Conservation (phyloP, 1,284 basidiomycete species). For the Vanrija pseudolonga region DNA sequence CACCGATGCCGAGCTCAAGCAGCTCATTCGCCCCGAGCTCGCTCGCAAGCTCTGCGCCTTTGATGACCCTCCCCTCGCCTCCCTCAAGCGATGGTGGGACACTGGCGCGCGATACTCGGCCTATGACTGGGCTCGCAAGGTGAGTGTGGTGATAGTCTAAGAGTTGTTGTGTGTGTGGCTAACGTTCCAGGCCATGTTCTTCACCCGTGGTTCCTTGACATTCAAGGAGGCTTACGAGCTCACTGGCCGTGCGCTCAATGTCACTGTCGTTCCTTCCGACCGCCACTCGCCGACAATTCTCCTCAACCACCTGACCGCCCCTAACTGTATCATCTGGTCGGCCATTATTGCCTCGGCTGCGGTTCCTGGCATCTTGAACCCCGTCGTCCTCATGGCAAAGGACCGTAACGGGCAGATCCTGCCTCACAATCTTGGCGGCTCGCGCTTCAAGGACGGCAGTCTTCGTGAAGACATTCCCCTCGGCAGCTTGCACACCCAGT, state of each 20-base stretch:
- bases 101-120: constrained; percentile 95
- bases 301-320: constrained; percentile 92
- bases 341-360: constrained; percentile 51
- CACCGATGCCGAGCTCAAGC: constrained; percentile 80
- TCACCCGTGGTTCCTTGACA: constrained; percentile 89
- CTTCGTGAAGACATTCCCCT: constrained; percentile 90
- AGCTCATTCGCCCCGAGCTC: constrained; percentile 71
- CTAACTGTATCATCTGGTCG: constrained; percentile 67
- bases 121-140: constrained; percentile 86
- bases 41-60: constrained; percentile 88
- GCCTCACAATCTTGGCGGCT: constrained; percentile 88
- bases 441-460: constrained; percentile 86
- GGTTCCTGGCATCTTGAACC: constrained; percentile 49
- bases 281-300: constrained; percentile 96
- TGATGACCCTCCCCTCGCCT: constrained; percentile 72
- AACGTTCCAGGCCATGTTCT: constrained; percentile 62
- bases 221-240: constrained; percentile 92
- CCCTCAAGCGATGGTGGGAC: constrained; percentile 73
- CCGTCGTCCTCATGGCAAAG: constrained; percentile 86
- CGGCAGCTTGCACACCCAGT: constrained; percentile 86
- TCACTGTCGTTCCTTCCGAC: constrained; percentile 91
- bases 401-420: constrained; percentile 72
- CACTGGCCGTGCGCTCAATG: constrained; percentile 86
- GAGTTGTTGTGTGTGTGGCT: constrained; percentile 37
- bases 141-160: constrained; percentile 33